phyloP scores from a whole-genome alignment of 1,284 basidiomycete genomes.

The Ustanciosporium gigantosporum region DNA sequence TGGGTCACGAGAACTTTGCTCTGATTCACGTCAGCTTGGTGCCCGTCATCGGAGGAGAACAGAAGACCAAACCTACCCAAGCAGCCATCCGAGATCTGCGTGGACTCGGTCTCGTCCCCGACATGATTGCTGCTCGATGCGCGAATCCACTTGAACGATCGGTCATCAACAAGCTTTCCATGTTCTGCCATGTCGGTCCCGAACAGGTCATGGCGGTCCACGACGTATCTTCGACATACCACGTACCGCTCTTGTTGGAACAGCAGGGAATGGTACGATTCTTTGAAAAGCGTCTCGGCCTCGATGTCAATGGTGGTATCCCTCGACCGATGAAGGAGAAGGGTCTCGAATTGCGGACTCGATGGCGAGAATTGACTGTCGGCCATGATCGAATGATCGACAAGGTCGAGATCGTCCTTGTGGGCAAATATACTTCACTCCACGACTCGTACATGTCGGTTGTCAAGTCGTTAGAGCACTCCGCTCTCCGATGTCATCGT shows the following conservation, averaged over 20 bases:
- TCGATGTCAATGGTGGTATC: constrained; percentile 69
- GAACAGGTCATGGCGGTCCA: constrained; percentile 96
- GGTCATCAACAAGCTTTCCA: constrained; percentile 94
- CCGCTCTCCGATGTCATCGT: constrained; percentile 84
- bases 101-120: constrained; percentile 88
- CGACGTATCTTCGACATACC: constrained; percentile 95
- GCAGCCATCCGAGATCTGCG: constrained; percentile 92
- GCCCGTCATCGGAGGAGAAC: constrained; percentile 96
- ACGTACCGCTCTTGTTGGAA: constrained; percentile 89
- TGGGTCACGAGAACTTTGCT: constrained; percentile 95
- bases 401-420: constrained; percentile 83
- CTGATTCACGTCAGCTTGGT: constrained; percentile 97
- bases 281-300: constrained; percentile 78
- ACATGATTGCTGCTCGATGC: constrained; percentile 90
- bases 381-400: constrained; percentile 91
- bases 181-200: constrained; percentile 96
- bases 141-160: constrained; percentile 72
- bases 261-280: constrained; percentile 89
- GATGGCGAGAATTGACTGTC: constrained; percentile 84
- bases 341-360: constrained; percentile 71
- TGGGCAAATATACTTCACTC: constrained; percentile 96
- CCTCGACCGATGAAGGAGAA: constrained; percentile 67
- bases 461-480: constrained; percentile 94
- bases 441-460: constrained; percentile 99
- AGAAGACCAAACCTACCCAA: constrained; percentile 99